phyloP scores from a whole-genome alignment of 148 eudicot genomes.

The Diospyros kaki region DNA sequence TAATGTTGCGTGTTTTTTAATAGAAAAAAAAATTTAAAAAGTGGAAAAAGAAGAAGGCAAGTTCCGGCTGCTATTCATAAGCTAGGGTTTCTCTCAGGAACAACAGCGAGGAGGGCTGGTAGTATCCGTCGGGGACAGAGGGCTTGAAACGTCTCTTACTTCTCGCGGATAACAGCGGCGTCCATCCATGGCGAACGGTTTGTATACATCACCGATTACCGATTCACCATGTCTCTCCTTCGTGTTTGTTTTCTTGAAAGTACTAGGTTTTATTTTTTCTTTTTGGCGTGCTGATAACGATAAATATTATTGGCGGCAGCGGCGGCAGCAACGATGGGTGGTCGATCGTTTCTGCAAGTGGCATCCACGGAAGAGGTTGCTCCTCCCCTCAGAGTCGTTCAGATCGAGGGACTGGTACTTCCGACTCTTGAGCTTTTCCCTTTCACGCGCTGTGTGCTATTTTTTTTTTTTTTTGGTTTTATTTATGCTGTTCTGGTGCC shows the following conservation, averaged over 20 bases:
- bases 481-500: background rate
- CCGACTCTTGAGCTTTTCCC: background rate
- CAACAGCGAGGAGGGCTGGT: background rate
- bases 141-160: background rate
- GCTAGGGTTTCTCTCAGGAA: too few relatives aligned
- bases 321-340: slow-evolving; percentile 26
- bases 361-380: slow-evolving; percentile 67
- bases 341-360: slow-evolving; percentile 77
- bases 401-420: slow-evolving; percentile 84
- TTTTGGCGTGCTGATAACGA: slow-evolving; percentile 5
- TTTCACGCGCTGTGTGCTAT: background rate
- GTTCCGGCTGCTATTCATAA: too few relatives aligned
- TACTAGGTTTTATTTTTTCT: too few relatives aligned
- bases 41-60: too few relatives aligned
- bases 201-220: background rate
- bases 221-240: background rate
- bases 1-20: too few relatives aligned
- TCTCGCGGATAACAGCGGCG: background rate
- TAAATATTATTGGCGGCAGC: too few relatives aligned
- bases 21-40: too few relatives aligned
- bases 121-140: background rate
- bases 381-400: slow-evolving; percentile 82
- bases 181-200: slow-evolving; percentile 43
- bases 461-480: background rate
- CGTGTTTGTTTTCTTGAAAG: background rate